Conservation (phyloP, 1,284 basidiomycete genomes). For the Cronartium quercuum region DNA sequence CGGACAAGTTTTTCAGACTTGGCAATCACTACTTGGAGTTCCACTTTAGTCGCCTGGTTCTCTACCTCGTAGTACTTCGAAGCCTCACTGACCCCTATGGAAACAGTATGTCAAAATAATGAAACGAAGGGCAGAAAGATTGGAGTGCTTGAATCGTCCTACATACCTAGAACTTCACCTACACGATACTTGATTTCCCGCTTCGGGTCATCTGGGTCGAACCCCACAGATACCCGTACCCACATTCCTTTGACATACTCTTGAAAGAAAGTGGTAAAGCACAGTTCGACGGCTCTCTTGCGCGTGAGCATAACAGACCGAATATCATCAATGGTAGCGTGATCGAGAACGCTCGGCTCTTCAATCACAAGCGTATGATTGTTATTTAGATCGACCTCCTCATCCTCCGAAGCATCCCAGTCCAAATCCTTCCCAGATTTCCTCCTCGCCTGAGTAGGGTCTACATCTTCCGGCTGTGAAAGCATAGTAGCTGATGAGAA, state of each 20-base stretch:
- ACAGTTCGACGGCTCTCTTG: slow-evolving; percentile 27
- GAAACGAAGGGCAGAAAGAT: too few species aligned
- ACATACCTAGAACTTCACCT: slow-evolving; percentile 14
- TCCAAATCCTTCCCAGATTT: not conserved
- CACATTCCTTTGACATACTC: slow-evolving; percentile 35
- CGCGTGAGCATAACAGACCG: slow-evolving; percentile 29
- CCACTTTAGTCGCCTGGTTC: slow-evolving; percentile 23
- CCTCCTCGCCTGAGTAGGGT: not conserved
- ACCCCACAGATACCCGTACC: slow-evolving; percentile 34
- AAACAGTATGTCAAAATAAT: not conserved
- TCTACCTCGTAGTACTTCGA: slow-evolving; percentile 36
- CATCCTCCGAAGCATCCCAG: slow-evolving; percentile 26
- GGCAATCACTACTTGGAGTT: slow-evolving; percentile 23
- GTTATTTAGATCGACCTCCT: slow-evolving; percentile 13
- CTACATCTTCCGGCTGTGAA: slow-evolving; percentile 2
- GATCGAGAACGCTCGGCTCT: slow-evolving; percentile 4
- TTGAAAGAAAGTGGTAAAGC: slow-evolving; percentile 30
- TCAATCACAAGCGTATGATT: slow-evolving; percentile 4
- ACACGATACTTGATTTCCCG: slow-evolving; percentile 35
- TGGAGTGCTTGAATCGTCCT: too few species aligned
- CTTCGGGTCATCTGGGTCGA: slow-evolving; percentile 36
- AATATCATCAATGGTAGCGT: slow-evolving; percentile 20
- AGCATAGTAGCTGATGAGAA: not conserved
- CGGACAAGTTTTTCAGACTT: slow-evolving; percentile 13
- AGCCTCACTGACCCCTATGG: slow-evolving; percentile 7